A percentile compares a stretch with the other conserved stretches of the same genome.
Conservation (phyloP, 768 basidiomycete species). For the Tephrocybe sp. region DNA sequence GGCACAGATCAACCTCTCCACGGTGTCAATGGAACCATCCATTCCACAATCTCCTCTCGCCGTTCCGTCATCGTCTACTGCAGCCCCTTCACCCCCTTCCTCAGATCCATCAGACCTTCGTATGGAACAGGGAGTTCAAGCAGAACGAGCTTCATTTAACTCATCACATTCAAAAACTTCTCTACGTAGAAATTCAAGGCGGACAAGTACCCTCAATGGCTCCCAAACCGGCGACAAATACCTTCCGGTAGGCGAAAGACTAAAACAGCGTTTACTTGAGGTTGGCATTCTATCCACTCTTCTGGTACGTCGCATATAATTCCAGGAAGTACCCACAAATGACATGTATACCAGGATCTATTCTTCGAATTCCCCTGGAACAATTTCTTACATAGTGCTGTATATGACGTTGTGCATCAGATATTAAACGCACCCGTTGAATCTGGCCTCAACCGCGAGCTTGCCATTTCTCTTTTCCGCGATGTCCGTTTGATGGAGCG, state of each 20-base stretch:
- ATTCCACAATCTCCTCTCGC: constrained; percentile 29
- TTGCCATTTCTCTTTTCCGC: constrained; percentile 82
- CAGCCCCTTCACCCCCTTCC: constrained; percentile 26
- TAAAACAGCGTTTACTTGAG: constrained; percentile 79
- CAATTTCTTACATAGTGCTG: constrained; percentile 94
- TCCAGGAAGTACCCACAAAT: not conserved
- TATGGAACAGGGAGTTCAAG: constrained; percentile 22
- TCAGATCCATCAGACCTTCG: constrained; percentile 25
- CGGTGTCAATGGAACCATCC: constrained; percentile 25
- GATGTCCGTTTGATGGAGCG: constrained; percentile 81
- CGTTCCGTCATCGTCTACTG: constrained; percentile 28
- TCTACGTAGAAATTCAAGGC: constrained; percentile 57
- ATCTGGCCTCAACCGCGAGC: constrained; percentile 77
- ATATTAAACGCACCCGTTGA: constrained; percentile 88
- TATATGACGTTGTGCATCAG: constrained; percentile 95
- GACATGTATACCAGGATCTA: constrained; percentile 56
- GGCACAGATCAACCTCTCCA: constrained; percentile 29
- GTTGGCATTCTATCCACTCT: constrained; percentile 71
- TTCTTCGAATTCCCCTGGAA: constrained; percentile 98
- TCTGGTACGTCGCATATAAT: constrained; percentile 52
- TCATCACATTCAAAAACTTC: constrained; percentile 26
- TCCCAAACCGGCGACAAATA: constrained; percentile 27
- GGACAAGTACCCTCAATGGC: constrained; percentile 33
- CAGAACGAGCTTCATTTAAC: constrained; percentile 18
- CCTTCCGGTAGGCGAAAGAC: constrained; percentile 67